Base-by-base conservation (phyloP, 768 basidiomycete genomes). In the Trametes meyenii region DNA sequence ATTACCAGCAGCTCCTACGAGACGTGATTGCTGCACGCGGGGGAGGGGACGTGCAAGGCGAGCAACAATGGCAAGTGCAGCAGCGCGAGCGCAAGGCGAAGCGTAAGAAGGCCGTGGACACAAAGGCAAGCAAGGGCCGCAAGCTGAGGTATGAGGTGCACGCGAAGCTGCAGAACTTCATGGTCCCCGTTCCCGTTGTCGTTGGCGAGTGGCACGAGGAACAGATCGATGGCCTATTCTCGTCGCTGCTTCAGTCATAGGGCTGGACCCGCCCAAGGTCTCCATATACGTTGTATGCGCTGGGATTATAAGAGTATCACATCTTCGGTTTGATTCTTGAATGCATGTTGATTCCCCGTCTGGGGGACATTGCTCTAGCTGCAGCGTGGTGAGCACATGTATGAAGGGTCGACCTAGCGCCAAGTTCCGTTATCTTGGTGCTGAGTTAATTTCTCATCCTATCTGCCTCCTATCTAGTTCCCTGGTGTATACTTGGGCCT, bases 101-200 rank as follows among this genome's bases (percentile, higher is more conserved):
- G 77, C 90, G 89, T 73, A 91, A 87, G 71, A 76, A 80, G 53
- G 74, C 72, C 36, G 92, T 96, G n/a, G 96, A 99, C 72, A 93
- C 94, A 0, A 94, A 89, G 67, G 96, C 94, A 10, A 94, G 90
- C 76, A 98, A 98, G 77, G 97, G 97, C 5, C 81, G 96, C 60
- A 96, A 95, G 74, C 75, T 99, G 63, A 83, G 96, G 87, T 97
- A 94, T 73, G 90, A 96, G 65, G 87, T 92, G 1, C 97, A 98
- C 70, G 95, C 98, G 69, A 98, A 97, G 77, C 78, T 97, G 51
- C 92, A 95, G 73, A 94, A 95, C 74, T 98, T 98, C 72, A 96
- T 96, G 90, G 92, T 95, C 1, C 96, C 96, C 6, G 87, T 95
- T 13, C 83, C 85, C 7, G 65, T 66, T 19, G 71, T 78, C 14